These are phyloP conservation scores for Acanthamoeba triangularis DNA, from an alignment of 208 protist genomes.

Conservation along the genomic window DNA sequence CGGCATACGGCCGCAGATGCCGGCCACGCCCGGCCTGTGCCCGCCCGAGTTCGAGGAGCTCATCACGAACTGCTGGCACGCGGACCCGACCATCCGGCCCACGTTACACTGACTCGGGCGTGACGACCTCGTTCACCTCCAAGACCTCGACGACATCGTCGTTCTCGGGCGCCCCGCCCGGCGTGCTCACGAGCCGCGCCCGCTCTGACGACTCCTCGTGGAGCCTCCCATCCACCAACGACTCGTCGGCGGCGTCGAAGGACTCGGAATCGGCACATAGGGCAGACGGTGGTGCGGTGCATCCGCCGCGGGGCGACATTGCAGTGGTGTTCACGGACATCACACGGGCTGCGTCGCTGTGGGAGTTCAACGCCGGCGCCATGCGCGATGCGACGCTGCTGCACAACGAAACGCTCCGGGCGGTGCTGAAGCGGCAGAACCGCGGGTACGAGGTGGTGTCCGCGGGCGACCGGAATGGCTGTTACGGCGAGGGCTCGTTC, in stretches of 20 bases:
- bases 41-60: not conserved
- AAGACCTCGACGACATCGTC: not conserved
- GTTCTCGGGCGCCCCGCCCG: not conserved
- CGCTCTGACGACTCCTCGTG: no score
- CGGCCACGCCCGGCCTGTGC: not conserved
- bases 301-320: not conserved
- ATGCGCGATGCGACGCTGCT: conserved; percentile 60
- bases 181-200: no score
- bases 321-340: conserved; percentile 46
- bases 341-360: conserved; percentile 8
- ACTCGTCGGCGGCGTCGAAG: no score
- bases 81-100: not conserved
- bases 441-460: conserved; percentile 57
- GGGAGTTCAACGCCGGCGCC: conserved; percentile 7
- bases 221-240: no score
- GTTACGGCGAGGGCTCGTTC: conserved; percentile 56
- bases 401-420: not conserved
- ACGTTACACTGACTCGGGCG: not conserved
- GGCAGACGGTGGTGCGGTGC: not conserved
- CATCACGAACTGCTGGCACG: not conserved
- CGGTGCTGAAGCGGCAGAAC: not conserved
- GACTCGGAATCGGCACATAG: no score
- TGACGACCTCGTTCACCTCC: no score
- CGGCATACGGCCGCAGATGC: not conserved
- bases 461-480: not conserved